phyloP scores from a whole-genome alignment of 192 early-diverging fungal species.

The Coemansia sp. region DNA sequence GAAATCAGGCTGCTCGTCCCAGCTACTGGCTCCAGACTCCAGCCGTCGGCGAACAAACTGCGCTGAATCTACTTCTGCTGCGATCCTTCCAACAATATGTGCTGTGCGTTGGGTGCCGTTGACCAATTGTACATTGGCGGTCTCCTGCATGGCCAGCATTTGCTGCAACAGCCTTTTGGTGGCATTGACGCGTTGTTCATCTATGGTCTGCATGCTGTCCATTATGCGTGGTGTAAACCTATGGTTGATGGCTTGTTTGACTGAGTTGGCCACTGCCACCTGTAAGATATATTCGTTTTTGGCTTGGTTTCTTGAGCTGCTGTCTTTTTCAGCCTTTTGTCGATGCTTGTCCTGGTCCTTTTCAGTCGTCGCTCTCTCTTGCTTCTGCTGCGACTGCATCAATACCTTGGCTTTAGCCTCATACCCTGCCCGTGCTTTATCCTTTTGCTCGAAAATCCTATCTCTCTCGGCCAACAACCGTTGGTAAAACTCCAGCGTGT shows the following conservation, averaged over 20 bases:
- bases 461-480: constrained; percentile 44
- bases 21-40: constrained; percentile 31
- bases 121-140: constrained; percentile 6
- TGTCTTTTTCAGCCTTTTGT: constrained; percentile 27
- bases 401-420: constrained; percentile 31
- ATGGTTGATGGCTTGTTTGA: not conserved
- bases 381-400: constrained; percentile 34
- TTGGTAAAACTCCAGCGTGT: constrained; percentile 42
- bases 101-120: constrained; percentile 13
- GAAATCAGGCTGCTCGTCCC: constrained; percentile 53
- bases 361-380: constrained; percentile 45
- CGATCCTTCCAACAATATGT: constrained; percentile 26
- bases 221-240: constrained; percentile 2
- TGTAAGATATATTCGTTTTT: constrained; percentile 5
- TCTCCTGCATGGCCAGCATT: constrained; percentile 44
- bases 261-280: constrained; percentile 3
- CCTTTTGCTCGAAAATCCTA: constrained; percentile 34
- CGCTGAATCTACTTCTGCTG: constrained; percentile 28
- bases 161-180: constrained; percentile 27
- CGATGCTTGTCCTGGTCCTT: constrained; percentile 52
- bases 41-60: constrained; percentile 31
- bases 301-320: constrained; percentile 33
- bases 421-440: constrained; percentile 34
- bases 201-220: constrained; percentile 5
- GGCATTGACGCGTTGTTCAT: not conserved